Evolutionary conservation across 2,329 filamentous ascomycete genomes (phyloP), one percentile per base, ranked within the genome.

Genomic region (Torrubiella hemipterigena): DNA sequence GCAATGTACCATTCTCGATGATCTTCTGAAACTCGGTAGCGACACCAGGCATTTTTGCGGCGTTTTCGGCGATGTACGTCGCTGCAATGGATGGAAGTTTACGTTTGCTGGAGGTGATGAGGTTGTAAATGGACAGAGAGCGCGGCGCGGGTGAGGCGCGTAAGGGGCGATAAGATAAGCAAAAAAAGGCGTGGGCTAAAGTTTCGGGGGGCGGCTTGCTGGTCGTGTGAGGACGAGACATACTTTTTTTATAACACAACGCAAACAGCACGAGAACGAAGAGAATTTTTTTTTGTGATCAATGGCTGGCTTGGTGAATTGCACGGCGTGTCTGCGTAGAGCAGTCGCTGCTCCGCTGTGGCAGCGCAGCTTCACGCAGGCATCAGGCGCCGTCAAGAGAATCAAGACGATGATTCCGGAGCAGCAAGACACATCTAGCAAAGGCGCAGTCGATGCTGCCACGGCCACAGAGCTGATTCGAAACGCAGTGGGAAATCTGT

Each of bases 21-120:
- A 40, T 40, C 25, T 40, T 38, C 31, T 40, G 32, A 29, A 40
- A 40, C 29, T 36, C 38, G 11, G 36, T 34, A 17, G 38, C 38
- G 18, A 33, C 38, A 19, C 31, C 35, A 15, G 30, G 32, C 35
- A 38, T 38, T 25, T 28, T 29, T 10, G 14, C 22, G 13, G 15
- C 9, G 27, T 18, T 9, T 24, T 24, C 12, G 22, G 12, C 22
- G 26, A 27, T 27, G 15, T 16, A 13, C 9, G 9, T 17, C 16
- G 27, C 5, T 8, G 16, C 6, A 29, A 6, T 9, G 17, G 9
- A 17, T 18, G 17, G 6, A 4, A 18, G 27, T 29, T n/a, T 15
- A 11, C 17, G 27, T 18, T 18, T 13, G 27, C 17, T 19, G 11
- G 12, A 7, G 8, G 27, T 16, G 7, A 18, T 9, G 6, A 17